Base-by-base conservation (phyloP, 2,329 filamentous ascomycete genomes). In the Apiospora marii region DNA sequence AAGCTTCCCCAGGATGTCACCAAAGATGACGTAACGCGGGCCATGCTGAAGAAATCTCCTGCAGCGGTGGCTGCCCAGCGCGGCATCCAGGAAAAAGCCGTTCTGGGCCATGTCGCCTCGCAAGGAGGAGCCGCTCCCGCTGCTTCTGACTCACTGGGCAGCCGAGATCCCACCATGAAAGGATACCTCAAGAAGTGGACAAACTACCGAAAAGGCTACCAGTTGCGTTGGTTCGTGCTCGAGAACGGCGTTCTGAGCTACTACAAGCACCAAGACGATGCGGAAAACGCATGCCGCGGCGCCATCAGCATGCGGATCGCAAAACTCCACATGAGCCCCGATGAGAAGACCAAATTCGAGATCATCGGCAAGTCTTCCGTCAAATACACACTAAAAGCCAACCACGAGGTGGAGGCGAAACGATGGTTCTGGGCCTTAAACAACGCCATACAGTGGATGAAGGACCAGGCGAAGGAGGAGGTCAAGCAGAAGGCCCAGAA, bases 131-230 rank as follows among this genome's bases (percentile, higher is more conserved):
- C 85, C 2, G 84, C 86, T 19, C 85, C 89, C 37, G 83, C 85
- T 1, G 86, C 91, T 22, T 86, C 88, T 13, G 89, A 93, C 75
- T 85, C 89, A 27, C 82, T 91, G 73, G 93, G 93, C 37, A 92
- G 93, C 22, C 95, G 96, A 76, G 96, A 99, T 80, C 93, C 94
- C 24, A 96, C 98, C 83, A 98, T 99, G 94, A 98, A 97, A 85
- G 96, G 96, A 8, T 99, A 98, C 81, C 87, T 99, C 72, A 98
- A 98, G 85, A 99, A 99, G 82, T 99, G 96, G 96, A 99, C 96
- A 68, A 99, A 99, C 81, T 99, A 99, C 81, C 95, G 96, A 30
- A 95, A 94, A 80, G 96, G 96, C 12, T 99, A 98, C 85, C 98
- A 99, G 84, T 83, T 99, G 75, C 89, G 96, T 73, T 99, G 96